Evolutionary conservation across 306 rosid species (phyloP).

Genomic region (Senna siamea): DNA sequence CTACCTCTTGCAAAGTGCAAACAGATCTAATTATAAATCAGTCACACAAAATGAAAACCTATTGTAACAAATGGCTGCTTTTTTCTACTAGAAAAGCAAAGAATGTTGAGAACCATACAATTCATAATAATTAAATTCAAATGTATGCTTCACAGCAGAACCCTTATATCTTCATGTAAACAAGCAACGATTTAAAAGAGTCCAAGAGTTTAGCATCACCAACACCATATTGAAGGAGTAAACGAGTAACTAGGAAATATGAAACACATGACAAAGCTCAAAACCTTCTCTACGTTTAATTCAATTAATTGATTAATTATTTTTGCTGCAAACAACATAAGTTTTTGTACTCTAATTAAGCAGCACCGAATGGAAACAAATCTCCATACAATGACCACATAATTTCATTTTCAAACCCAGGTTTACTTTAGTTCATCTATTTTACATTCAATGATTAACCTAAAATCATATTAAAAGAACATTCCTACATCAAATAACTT

Average conservation of each 20-base stretch:
- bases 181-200: neutral
- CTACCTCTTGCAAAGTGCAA: neutral
- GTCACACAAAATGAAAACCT: neutral
- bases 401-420: neutral
- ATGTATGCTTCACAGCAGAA: too few species aligned
- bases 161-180: neutral
- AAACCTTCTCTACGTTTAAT: neutral
- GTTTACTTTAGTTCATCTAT: slow-evolving; percentile 14
- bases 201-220: neutral
- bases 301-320: neutral
- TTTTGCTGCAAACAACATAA: neutral
- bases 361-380: neutral
- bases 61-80: neutral
- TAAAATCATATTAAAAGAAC: too few species aligned
- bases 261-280: neutral
- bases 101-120: neutral
- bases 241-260: neutral
- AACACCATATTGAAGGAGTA: neutral
- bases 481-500: too few species aligned
- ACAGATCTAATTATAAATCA: neutral
- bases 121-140: neutral
- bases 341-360: slow-evolving; percentile 1
- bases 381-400: neutral
- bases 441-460: too few species aligned
- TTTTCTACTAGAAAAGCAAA: neutral